Evolutionary conservation across 129 eudicot species (phyloP), one percentile per base, ranked within the genome.

Genomic region (Oenanthe sinensis): DNA sequence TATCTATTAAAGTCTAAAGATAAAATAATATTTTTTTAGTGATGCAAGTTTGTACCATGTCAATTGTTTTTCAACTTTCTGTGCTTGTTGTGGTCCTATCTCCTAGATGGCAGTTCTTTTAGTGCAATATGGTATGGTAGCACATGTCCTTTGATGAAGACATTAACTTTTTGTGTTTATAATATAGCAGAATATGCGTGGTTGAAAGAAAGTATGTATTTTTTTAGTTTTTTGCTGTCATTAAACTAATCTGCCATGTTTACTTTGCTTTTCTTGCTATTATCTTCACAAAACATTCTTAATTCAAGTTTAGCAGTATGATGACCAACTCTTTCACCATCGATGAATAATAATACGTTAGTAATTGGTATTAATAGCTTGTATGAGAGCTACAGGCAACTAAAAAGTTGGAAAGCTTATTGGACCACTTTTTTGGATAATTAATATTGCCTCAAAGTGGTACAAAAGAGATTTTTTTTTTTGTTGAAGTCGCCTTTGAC

Each of bases 61-160:
- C 33, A 73, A 22, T 45, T 73, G 58, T 30, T 45, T 73, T 73
- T 45, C 9, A 19, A 50, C 22, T 46, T 74, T 26, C 46, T 9
- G 19, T 24, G 24, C 60, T 74, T 46, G 20, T 15, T 13, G 77
- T 74, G 77, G 77, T 30, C 33, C 67, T 58, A 58, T n/a, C 13
- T 45, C 77, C 58, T 74, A 8, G 19, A 11, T n/a, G 36, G 40
- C 7, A 73, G 28, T 7, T 73, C 54, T 73, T 44, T 4, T 22
- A 45, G 48, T 73, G 55, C 39, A 73, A n/a, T n/a, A 73, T 45
- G 12, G 22, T 73, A 24, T 44, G 55, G 77, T 24, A 43, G 55
- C 77, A 73, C 77, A 74, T 74, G 58, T 22, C 30, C 16, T 45
- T 44, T 16, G 30, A 24, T 44, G 37, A 71, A 19, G 75, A 74